phyloP scores from a whole-genome alignment of 2,329 filamentous ascomycete species.

The Rutstroemia sp. region DNA sequence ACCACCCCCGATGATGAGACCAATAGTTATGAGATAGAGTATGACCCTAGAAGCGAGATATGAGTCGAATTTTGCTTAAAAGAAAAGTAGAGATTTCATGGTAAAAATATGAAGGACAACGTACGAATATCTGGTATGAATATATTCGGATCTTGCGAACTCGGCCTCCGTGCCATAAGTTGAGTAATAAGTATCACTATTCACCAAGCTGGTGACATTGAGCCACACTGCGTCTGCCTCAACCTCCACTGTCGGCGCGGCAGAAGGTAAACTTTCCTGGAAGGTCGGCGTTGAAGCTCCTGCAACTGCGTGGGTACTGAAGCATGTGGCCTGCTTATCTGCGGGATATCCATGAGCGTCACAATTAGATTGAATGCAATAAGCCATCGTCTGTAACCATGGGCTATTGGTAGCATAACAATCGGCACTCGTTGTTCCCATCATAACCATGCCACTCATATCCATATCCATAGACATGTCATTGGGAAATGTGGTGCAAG shows the following conservation, averaged over 20 bases:
- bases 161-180: neutral
- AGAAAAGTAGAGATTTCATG: neutral
- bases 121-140: neutral
- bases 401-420: slow-evolving; percentile 7
- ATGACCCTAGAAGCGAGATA: neutral
- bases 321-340: neutral
- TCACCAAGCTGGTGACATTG: neutral
- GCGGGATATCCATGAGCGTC: neutral
- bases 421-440: neutral
- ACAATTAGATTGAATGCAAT: neutral
- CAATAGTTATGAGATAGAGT: neutral
- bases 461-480: neutral
- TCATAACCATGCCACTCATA: neutral
- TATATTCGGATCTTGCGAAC: neutral
- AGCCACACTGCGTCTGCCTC: neutral
- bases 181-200: neutral
- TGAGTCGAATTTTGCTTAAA: neutral
- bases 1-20: neutral
- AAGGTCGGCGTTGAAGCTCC: neutral
- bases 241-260: neutral
- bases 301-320: neutral
- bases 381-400: slow-evolving; percentile 20
- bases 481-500: slow-evolving; percentile 2
- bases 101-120: neutral
- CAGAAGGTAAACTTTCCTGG: neutral